Evolutionary conservation across 305 asterid species (phyloP), one percentile per base, ranked within the genome.

Genomic region (Fraxinus albicans): DNA sequence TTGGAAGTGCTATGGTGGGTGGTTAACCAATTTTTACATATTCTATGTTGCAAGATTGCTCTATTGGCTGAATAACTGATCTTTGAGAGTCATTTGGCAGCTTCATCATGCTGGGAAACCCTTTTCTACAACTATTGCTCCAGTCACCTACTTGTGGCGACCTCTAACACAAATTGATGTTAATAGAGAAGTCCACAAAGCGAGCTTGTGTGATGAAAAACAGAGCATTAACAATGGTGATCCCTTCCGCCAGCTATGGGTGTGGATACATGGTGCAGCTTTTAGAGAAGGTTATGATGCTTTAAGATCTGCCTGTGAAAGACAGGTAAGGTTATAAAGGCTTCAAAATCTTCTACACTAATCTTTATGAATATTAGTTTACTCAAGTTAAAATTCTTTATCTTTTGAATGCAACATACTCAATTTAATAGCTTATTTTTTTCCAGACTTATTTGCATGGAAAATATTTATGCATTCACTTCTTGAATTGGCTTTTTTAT

Each of bases 211-310:
- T 76, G 85, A 85, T 86, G 89, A 81, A 77, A 85, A 82, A 69
- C 85, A 78, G 69, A 82, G 36, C 23, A 81, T 63, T 70, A 84
- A 83, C 34, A 82, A 78, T 10, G 84, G 81, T 55, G 75, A 84
- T 81, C 67, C 83, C 27, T 76, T 44, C 65, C 93, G 97, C 69
- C 90, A 89, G 88, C 87, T 93, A 53, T 94, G 96, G 98, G 82
- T 95, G 79, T 96, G 95, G 93, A 88, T 95, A 83, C 97, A 96
- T 89, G 91, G 97, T 88, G 93, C 98, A 80, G 97, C 96, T 82
- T 91, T 91, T 83, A 73, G 58, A 82, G 99, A 96, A 86, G 98
- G 97, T 47, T 91, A 84, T 87, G 91, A 89, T 80, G 91, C 92
- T 83, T 80, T 96, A 88, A 82, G 83, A 79, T 83, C 86, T 69